These are phyloP conservation scores for Eucalyptus erythrocorys DNA, from an alignment of 345 rosid species.

Conservation along the genomic window DNA sequence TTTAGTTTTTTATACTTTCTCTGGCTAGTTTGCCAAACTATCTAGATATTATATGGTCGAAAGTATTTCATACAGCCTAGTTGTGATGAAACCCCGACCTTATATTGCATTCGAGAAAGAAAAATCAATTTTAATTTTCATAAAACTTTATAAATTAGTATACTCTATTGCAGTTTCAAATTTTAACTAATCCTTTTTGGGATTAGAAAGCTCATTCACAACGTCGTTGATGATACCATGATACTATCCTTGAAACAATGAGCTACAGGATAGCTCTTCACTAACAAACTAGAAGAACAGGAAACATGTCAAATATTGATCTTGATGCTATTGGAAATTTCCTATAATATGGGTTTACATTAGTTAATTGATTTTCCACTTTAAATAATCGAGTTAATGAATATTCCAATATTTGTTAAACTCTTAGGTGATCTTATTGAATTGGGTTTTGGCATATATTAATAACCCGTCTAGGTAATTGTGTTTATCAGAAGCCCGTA, in stretches of 20 bases:
- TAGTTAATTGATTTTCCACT: too few species aligned
- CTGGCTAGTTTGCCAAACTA: not conserved
- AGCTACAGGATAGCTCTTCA: too few species aligned
- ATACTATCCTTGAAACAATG: too few species aligned
- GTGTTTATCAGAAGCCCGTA: too few species aligned
- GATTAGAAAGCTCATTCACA: too few species aligned
- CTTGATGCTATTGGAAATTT: not conserved
- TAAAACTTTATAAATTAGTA: not conserved
- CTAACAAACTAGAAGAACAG: not conserved
- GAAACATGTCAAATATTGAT: not conserved
- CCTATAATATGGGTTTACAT: too few species aligned
- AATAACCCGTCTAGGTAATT: accelerated
- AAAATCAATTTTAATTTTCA: not conserved
- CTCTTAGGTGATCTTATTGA: too few species aligned
- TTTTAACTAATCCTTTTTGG: not conserved
- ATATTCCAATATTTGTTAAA: too few species aligned
- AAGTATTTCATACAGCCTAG: not conserved
- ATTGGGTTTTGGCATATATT: accelerated
- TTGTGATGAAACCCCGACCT: not conserved
- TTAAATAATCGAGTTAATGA: too few species aligned
- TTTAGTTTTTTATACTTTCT: not conserved
- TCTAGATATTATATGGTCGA: not conserved
- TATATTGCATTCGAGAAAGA: not conserved
- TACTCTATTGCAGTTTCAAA: not conserved
- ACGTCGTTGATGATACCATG: too few species aligned